These are phyloP conservation scores for Eragrostis tef DNA, from an alignment of 202 grass and related monocot species.

Conservation along the genomic window DNA sequence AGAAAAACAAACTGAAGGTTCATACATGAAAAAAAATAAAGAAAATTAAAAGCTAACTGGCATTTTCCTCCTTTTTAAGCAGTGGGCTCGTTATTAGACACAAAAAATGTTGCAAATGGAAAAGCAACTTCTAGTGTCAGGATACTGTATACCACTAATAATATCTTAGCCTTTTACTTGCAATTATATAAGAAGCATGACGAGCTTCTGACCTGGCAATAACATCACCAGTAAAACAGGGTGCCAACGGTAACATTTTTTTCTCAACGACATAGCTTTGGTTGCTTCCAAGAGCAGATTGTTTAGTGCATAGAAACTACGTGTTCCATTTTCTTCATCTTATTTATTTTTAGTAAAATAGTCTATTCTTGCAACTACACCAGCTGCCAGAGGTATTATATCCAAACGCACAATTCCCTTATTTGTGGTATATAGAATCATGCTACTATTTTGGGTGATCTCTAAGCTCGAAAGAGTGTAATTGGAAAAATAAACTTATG, in stretches of 20 bases:
- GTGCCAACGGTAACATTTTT: background rate
- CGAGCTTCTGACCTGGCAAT: background rate
- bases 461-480: background rate
- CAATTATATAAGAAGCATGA: no score
- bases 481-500: background rate
- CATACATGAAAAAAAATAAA: no score
- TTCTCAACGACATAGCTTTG: background rate
- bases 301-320: background rate
- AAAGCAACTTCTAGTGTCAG: background rate
- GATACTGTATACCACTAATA: background rate
- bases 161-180: background rate
- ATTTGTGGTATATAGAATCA: background rate
- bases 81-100: background rate
- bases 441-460: background rate
- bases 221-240: background rate
- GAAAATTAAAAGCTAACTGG: no score
- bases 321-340: background rate
- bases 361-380: background rate
- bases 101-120: background rate
- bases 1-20: no score
- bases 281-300: no score
- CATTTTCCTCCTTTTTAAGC: background rate
- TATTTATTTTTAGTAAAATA: background rate
- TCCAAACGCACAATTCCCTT: background rate
- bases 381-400: background rate